Conservation (phyloP, 768 basidiomycete genomes). For the Tulasnella sp. region DNA sequence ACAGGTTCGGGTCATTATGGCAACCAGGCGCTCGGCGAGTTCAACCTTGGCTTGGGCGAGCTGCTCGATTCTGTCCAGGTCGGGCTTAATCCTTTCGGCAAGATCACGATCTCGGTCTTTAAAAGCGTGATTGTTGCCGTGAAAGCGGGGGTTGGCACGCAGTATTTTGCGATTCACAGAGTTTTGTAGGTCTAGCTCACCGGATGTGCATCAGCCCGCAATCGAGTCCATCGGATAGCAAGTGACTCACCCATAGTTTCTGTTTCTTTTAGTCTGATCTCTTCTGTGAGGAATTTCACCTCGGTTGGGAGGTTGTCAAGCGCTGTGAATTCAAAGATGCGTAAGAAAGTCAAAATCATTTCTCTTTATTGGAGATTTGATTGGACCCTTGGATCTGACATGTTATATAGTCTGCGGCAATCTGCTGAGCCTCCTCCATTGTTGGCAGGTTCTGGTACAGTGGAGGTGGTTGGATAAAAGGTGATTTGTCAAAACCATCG, state of each 20-base stretch:
- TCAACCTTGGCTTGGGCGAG: conserved; percentile 18
- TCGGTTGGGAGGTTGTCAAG: conserved; percentile 19
- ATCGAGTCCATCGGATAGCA: not conserved
- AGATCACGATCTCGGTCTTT: not conserved
- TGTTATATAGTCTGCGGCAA: conserved; percentile 9
- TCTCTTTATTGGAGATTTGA: too few species aligned
- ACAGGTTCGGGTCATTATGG: conserved; percentile 27
- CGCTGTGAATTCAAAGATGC: not conserved
- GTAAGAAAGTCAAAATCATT: too few species aligned
- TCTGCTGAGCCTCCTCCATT: conserved; percentile 15
- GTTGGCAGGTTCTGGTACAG: not conserved
- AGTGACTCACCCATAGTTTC: conserved; percentile 13
- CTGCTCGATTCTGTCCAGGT: conserved; percentile 16
- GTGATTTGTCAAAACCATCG: too few species aligned
- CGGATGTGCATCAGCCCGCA: too few species aligned
- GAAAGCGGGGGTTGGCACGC: conserved; percentile 9
- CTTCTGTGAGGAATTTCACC: conserved; percentile 19
- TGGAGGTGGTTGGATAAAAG: not conserved
- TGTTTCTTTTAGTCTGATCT: conserved; percentile 18
- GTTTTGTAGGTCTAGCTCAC: conserved; percentile 12
- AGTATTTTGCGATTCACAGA: not conserved
- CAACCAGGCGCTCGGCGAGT: conserved; percentile 14
- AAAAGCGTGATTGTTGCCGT: conserved; percentile 8
- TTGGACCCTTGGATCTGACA: not conserved
- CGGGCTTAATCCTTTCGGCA: conserved; percentile 12